Evolutionary conservation across 169 alveolate species (phyloP).

Genomic region (Plasmodium coatneyi): DNA sequence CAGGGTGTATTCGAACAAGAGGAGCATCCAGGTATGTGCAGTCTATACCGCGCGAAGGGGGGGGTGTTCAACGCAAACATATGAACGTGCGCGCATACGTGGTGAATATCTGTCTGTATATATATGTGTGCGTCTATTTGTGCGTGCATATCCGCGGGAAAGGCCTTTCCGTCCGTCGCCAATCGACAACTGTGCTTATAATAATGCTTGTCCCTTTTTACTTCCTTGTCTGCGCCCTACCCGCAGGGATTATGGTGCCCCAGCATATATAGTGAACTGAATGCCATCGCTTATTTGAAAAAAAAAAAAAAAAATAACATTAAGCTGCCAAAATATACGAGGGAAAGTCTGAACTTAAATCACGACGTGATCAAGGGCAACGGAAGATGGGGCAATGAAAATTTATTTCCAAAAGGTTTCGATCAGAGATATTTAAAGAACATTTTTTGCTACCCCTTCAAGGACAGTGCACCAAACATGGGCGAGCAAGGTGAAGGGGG

Average conservation of each 20-base stretch:
- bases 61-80: background rate
- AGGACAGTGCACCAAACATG: conserved; percentile 55
- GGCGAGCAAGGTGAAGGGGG: background rate
- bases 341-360: conserved; percentile 85
- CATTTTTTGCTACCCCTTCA: conserved; percentile 84
- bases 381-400: conserved; percentile 92
- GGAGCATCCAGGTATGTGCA: conserved; percentile 83
- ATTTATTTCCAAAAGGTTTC: conserved; percentile 90
- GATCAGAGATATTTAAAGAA: conserved; percentile 88
- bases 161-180: background rate
- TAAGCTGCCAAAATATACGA: conserved; percentile 88
- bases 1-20: conserved; percentile 81
- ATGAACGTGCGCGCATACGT: background rate
- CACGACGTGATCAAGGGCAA: conserved; percentile 89
- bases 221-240: background rate
- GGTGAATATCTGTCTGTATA: too few relatives aligned
- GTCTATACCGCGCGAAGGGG: background rate
- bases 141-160: background rate
- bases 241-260: conserved; percentile 91
- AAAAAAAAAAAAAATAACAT: conserved; percentile 79
- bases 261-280: conserved; percentile 82
- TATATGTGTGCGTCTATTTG: too few relatives aligned
- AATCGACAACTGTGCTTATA: background rate
- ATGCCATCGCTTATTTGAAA: conserved; percentile 87
- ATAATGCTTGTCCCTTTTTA: background rate